These are phyloP conservation scores for Solanum paucissectum DNA, from an alignment of 257 asterid genomes.

Conservation along the genomic window DNA sequence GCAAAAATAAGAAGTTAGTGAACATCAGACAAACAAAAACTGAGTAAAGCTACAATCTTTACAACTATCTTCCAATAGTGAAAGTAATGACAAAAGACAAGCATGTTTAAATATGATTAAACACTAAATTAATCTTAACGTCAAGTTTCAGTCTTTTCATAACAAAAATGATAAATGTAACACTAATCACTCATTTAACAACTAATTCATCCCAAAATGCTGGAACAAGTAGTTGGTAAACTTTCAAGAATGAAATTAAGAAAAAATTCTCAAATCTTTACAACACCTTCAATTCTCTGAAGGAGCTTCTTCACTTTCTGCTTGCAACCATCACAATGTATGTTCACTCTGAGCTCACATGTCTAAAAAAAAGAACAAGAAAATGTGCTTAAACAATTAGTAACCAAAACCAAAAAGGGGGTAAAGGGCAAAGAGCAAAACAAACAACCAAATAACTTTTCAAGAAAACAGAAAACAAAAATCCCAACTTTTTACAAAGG, in stretches of 20 bases:
- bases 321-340: constrained; percentile 90
- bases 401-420: not conserved
- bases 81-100: not conserved
- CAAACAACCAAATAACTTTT: not conserved
- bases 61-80: not conserved
- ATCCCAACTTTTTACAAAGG: not conserved
- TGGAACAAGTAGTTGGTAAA: not conserved
- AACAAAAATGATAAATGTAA: not conserved
- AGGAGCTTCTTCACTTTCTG: constrained; percentile 82
- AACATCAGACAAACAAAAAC: not conserved
- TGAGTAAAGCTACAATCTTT: not conserved
- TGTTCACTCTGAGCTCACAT: constrained; percentile 73
- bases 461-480: not conserved
- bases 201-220: not conserved
- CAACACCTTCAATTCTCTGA: constrained; percentile 68
- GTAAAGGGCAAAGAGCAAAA: not conserved
- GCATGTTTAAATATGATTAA: not conserved
- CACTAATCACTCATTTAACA: not conserved
- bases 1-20: not conserved
- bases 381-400: not conserved
- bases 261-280: not conserved
- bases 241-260: not conserved
- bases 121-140: not conserved
- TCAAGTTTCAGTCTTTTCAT: not conserved
- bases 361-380: constrained; percentile 27